Percentiles rank a stretch among this genome's conserved stretches.
phyloP scores from a whole-genome alignment of 2,329 filamentous ascomycete genomes.

The Blumeriella jaapii region DNA sequence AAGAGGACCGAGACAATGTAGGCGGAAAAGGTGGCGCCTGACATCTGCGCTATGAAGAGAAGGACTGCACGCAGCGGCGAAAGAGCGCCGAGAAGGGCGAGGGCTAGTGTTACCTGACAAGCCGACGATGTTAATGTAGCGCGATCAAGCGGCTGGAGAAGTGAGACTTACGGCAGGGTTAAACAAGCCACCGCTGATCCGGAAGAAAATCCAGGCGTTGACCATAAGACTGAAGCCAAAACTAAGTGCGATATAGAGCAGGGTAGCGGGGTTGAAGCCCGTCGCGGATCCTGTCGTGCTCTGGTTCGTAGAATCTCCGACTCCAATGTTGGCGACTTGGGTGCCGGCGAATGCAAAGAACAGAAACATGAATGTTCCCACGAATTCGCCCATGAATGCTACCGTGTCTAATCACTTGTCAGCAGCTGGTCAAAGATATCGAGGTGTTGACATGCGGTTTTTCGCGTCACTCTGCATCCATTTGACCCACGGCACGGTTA shows the following conservation, averaged over 20 bases:
- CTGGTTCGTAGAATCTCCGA: conserved; percentile 6
- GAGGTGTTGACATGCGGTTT: conserved; percentile 26
- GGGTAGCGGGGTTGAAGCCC: conserved; percentile 31
- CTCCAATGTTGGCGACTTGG: conserved; percentile 24
- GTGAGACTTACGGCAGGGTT: conserved; percentile 33
- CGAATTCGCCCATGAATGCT: conserved; percentile 21
- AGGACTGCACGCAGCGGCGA: conserved; percentile 24
- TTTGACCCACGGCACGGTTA: conserved; percentile 28
- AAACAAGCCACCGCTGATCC: conserved; percentile 39
- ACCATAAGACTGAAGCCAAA: conserved; percentile 34
- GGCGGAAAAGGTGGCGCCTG: conserved; percentile 27
- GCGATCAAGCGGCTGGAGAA: background rate
- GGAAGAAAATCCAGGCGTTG: conserved; percentile 44
- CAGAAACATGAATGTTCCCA: conserved; percentile 28
- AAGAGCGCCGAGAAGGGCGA: conserved; percentile 28
- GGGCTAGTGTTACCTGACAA: conserved; percentile 6
- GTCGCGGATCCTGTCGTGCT: conserved; percentile 18
- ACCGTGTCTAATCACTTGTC: conserved; percentile 16
- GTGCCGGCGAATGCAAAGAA: conserved; percentile 27
- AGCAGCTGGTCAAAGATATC: background rate
- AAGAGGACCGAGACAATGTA: conserved; percentile 31
- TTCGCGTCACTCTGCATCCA: conserved; percentile 38
- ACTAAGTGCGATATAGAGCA: conserved; percentile 26
- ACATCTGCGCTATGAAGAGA: conserved; percentile 27
- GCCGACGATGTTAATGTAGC: background rate